phyloP scores from a whole-genome alignment of 768 basidiomycete genomes.

The Lactifluus pinguis region DNA sequence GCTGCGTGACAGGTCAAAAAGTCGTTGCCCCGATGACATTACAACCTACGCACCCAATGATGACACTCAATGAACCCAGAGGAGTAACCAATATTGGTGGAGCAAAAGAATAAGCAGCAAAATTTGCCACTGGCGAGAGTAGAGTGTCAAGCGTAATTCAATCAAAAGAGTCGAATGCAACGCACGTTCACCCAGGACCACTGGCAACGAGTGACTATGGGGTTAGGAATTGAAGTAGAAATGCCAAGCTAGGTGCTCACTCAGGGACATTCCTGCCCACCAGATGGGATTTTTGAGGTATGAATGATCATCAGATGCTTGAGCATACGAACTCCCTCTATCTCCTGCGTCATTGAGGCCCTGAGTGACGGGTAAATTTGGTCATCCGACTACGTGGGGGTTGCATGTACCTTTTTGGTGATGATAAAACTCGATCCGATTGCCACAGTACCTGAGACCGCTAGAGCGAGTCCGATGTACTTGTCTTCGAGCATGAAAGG shows the following conservation, averaged over 20 bases:
- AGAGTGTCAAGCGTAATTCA: neutral
- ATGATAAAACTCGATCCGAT: slow-evolving; percentile 98
- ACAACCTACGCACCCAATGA: slow-evolving; percentile 69
- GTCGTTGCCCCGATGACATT: neutral
- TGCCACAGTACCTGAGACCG: slow-evolving; percentile 72
- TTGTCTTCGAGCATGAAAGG: slow-evolving; percentile 76
- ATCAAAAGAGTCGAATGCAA: neutral
- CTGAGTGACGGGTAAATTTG: slow-evolving; percentile 32
- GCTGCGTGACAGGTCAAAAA: slow-evolving; percentile 31
- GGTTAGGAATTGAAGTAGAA: neutral
- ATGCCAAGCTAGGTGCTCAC: slow-evolving; percentile 41
- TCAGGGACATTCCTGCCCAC: slow-evolving; percentile 92
- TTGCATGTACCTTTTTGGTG: slow-evolving; percentile 80
- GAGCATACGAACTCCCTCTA: slow-evolving; percentile 36
- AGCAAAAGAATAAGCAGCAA: slow-evolving; percentile 96
- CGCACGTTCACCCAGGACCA: slow-evolving; percentile 87
- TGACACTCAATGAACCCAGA: slow-evolving; percentile 90
- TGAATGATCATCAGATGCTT: slow-evolving; percentile 72
- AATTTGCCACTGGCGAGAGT: slow-evolving; percentile 57
- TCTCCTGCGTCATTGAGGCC: slow-evolving; percentile 82
- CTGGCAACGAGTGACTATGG: slow-evolving; percentile 32
- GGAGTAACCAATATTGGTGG: slow-evolving; percentile 98
- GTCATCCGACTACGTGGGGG: neutral
- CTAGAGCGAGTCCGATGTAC: slow-evolving; percentile 88
- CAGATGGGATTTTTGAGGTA: slow-evolving; percentile 91